Evolutionary conservation across 306 rosid genomes (phyloP), one percentile per base, ranked within the genome.

Genomic region (Amphicarpaea edgeworthii): DNA sequence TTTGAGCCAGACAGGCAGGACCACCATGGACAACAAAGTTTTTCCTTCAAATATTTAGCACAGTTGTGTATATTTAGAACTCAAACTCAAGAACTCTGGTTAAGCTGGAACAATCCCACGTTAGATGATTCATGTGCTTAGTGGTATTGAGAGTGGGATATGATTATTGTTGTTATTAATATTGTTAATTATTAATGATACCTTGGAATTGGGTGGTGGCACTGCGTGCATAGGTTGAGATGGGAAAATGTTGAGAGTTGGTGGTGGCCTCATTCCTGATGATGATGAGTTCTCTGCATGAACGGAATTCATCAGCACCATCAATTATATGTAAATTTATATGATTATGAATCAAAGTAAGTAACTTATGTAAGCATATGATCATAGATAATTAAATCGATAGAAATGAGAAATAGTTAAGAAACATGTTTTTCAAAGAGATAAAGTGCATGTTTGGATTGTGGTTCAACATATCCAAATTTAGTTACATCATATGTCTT

Each of bases 221-320:
- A 90, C 90, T 65, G 79, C 88, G 75, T 90, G 99, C 99, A 95
- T 95, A 73, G 99, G 99, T 84, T 89, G 96, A 57, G 99, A 95
- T 37, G 99, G 99, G 84, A 95, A 95, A 77, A 95, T 95, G 82
- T 95, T 95, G 86, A 95, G 85, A 77, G 97, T 95, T 21, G 99
- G 92, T 76, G 96, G 98, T 74, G 93, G 99, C 84, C 90, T 89
- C 93, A 90, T 90, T 71, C 92, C 92, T 8, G 88, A 83, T 12
- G 88, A 83, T 12, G 77, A 81, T 72, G 76, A 85, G 47, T 78
- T 76, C 64, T 86, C 96, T 86, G 86, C 66, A 77, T 42, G 60
- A 59, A 34, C 20, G 12, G 37, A 81, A 46, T 61, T 60, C 69
- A 42, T 60, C 69, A 42, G 8, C 75, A 71, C 10, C 64, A 37